Percentiles rank a stretch among this genome's conserved stretches.
phyloP scores from a whole-genome alignment of 1,284 basidiomycete genomes.

The Laetiporus sulphureus region DNA sequence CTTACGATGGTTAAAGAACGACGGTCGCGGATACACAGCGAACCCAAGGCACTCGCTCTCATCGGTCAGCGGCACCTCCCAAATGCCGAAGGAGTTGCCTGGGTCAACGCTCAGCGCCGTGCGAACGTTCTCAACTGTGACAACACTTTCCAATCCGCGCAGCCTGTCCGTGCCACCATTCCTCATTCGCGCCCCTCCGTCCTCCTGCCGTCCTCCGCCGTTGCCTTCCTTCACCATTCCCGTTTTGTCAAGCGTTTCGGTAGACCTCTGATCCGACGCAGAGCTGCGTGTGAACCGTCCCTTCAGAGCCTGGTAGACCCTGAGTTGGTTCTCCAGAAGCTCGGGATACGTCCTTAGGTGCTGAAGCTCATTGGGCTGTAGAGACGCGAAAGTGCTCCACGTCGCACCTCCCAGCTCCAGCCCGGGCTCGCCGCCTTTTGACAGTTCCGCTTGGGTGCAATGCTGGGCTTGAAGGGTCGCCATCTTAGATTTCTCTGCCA shows the following conservation, averaged over 20 bases:
- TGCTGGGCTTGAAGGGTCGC: neutral
- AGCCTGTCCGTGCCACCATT: constrained; percentile 2
- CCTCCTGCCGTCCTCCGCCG: neutral
- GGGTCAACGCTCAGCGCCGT: constrained; percentile 50
- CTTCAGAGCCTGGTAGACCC: constrained; percentile 23
- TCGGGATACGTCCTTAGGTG: constrained; percentile 22
- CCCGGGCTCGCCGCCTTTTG: neutral
- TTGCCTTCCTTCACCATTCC: neutral
- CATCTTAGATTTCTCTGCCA: neutral
- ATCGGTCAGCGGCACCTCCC: constrained; percentile 37
- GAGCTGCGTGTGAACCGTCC: constrained; percentile 12
- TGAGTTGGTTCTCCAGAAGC: constrained; percentile 23
- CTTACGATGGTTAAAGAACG: constrained; percentile 63
- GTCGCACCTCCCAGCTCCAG: constrained; percentile 4
- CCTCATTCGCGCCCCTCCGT: neutral
- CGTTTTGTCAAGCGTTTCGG: neutral
- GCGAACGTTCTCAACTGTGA: constrained; percentile 37
- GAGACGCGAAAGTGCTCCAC: constrained; percentile 20
- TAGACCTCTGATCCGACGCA: constrained; percentile 1
- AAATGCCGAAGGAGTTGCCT: constrained; percentile 63
- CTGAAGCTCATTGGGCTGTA: constrained; percentile 22
- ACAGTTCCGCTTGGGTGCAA: neutral
- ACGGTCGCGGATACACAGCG: constrained; percentile 50
- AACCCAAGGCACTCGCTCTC: constrained; percentile 62
- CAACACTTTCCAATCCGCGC: constrained; percentile 30